Evolutionary conservation across 352 stramenopile species (phyloP), one percentile per base, ranked within the genome.

Genomic region (Globisporangium acanthophoron): DNA sequence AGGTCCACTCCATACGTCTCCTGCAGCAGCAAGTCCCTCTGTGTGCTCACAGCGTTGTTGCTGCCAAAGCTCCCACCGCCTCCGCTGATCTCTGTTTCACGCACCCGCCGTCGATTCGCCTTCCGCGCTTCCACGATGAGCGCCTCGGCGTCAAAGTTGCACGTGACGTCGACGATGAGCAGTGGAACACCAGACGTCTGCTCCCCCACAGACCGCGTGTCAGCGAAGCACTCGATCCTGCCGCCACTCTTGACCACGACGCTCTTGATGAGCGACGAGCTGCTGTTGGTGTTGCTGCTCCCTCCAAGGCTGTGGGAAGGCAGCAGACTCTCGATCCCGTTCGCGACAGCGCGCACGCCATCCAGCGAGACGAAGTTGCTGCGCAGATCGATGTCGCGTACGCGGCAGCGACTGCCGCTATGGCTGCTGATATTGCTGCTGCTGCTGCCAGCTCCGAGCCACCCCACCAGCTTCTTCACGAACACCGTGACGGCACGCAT

Each of bases 311-410:
- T 41, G 35, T 41, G 35, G 4, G 33, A 24, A 62, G 40, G 21
- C 16, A 54, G 16, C 3, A 87, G 50, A 13, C 46, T 56, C 54
- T 90, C 76, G 0, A 92, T 54, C 1, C 64, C 65, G 43, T 48
- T 83, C 0, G 80, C 83, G 8, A 92, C 62, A 3, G 56, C 51
- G 16, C 83, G 80, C 20, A 90, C 62, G 11, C 80, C 80, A 52
- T 90, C 78, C 3, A 88, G 66, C 16, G 78, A 84, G 52, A 92
- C 69, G 58, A 66, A 88, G 47, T 92, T 92, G n/a, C 76, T 65
- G 21, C 80, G 80, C 16, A 92, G 59, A 59, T 89, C 76, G 7
- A 92, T 44, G 53, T 90, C 71, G 27, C 62, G 56, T 11, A 87
- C 54, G 7, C 52, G 49, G 3, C 24, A 50, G 0, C 5, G 44